These are phyloP conservation scores for Pseudozyma sp. DNA, from an alignment of 1,284 basidiomycete genomes.

Conservation along the genomic window DNA sequence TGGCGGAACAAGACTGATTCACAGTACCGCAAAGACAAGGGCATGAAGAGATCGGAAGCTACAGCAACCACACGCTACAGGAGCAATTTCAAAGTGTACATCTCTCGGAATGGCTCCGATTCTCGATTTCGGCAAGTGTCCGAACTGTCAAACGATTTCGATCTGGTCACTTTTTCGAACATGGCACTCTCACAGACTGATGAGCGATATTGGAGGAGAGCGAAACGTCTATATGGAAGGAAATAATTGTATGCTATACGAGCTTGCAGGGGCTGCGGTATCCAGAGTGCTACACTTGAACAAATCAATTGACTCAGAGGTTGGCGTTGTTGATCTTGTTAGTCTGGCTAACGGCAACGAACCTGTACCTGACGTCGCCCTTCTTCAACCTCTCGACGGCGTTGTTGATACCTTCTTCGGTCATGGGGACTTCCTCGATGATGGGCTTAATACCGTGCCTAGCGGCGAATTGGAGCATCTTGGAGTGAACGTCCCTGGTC, in stretches of 20 bases:
- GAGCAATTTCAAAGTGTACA: no score
- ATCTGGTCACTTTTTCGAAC: no score
- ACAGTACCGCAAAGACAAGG: no score
- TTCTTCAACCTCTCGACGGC: constrained; percentile 60
- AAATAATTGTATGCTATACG: background rate
- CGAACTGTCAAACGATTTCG: no score
- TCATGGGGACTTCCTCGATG: constrained; percentile 65
- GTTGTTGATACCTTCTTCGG: constrained; percentile 59
- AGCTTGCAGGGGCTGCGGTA: background rate
- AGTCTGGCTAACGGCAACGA: constrained; percentile 57
- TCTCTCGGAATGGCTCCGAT: no score
- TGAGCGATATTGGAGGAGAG: background rate
- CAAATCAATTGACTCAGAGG: constrained; percentile 12
- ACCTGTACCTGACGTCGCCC: constrained; percentile 64
- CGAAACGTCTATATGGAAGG: background rate
- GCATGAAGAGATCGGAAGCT: no score
- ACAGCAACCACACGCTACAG: no score
- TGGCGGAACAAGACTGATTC: no score
- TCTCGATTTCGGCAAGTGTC: no score
- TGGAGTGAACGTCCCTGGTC: constrained; percentile 50
- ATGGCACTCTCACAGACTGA: background rate
- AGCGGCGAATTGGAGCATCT: constrained; percentile 63
- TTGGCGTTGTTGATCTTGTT: constrained; percentile 43
- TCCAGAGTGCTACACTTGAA: background rate
- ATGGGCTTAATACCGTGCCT: constrained; percentile 56